Conservation (phyloP, 495 filamentous ascomycete genomes). For the Lasiosphaeria ovina region DNA sequence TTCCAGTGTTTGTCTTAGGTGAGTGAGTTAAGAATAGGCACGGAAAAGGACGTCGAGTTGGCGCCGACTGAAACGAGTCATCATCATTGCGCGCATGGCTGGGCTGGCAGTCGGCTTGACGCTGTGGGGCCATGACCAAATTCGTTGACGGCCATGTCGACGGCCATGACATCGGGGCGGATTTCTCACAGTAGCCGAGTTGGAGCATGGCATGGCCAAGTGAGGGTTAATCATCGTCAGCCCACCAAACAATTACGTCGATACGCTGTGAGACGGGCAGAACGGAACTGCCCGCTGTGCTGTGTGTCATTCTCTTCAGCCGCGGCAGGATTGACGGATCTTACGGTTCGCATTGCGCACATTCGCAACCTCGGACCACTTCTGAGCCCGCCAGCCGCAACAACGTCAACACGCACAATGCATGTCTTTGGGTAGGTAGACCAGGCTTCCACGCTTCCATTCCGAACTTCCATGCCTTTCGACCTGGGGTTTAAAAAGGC, state of each 20-base stretch:
- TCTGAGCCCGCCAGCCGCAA: not conserved
- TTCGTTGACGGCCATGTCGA: not conserved
- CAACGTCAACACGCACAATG: too few relatives aligned
- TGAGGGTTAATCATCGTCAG: too few relatives aligned
- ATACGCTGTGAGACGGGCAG: not conserved
- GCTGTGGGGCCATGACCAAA: not conserved
- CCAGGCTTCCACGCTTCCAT: too few relatives aligned
- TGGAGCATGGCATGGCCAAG: too few relatives aligned
- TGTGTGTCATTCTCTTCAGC: constrained; percentile 3
- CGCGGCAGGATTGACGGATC: not conserved
- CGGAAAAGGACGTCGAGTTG: constrained; percentile 4
- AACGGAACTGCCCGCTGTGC: not conserved
- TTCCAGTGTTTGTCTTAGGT: not conserved
- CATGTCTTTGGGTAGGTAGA: too few relatives aligned
- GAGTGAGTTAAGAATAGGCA: not conserved
- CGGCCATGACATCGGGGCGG: too few relatives aligned
- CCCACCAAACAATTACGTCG: constrained; percentile 1
- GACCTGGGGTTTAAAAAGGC: too few relatives aligned
- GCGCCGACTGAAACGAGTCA: constrained; percentile 15
- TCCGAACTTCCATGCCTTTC: too few relatives aligned
- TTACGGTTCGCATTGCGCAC: not conserved
- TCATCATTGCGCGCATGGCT: constrained; percentile 11
- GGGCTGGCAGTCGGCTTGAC: not conserved
- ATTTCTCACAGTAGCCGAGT: too few relatives aligned
- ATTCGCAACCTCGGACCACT: not conserved